A percentile compares a stretch with the other conserved stretches of the same genome.
Conservation (phyloP, 805 yeast species). For the Cyberlindnera maritima region DNA sequence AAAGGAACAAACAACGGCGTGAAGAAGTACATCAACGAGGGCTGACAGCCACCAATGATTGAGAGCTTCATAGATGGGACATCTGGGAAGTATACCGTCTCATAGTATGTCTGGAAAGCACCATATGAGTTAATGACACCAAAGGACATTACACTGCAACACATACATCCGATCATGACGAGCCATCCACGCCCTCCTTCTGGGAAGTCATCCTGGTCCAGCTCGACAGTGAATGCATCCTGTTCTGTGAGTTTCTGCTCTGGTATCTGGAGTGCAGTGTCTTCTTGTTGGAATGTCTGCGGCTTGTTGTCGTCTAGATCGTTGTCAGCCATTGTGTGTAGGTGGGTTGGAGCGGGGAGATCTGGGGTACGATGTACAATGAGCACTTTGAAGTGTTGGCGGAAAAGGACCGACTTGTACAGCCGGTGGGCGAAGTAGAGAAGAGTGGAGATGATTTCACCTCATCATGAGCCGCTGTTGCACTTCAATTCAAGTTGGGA, state of each 20-base stretch:
- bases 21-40: slow-evolving; percentile 17
- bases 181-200: slow-evolving; percentile 26
- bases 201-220: slow-evolving; percentile 12
- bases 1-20: slow-evolving; percentile 19
- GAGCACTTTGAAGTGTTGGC: too few species aligned
- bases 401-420: too few species aligned
- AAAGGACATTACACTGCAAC: slow-evolving; percentile 17
- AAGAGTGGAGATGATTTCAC: too few species aligned
- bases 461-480: too few species aligned
- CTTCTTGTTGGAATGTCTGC: too few species aligned
- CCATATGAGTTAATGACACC: slow-evolving; percentile 26
- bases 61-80: slow-evolving; percentile 18
- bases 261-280: too few species aligned
- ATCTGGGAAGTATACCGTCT: slow-evolving; percentile 19
- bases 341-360: too few species aligned
- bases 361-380: too few species aligned
- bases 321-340: too few species aligned
- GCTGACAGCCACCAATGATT: slow-evolving; percentile 26
- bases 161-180: slow-evolving; percentile 21
- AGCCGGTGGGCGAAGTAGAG: too few species aligned
- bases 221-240: neutral
- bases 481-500: too few species aligned
- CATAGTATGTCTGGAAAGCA: slow-evolving; percentile 25
- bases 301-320: too few species aligned
- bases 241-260: neutral